These are phyloP conservation scores for Thymus mandschuricus DNA, from an alignment of 257 asterid species.

Conservation along the genomic window DNA sequence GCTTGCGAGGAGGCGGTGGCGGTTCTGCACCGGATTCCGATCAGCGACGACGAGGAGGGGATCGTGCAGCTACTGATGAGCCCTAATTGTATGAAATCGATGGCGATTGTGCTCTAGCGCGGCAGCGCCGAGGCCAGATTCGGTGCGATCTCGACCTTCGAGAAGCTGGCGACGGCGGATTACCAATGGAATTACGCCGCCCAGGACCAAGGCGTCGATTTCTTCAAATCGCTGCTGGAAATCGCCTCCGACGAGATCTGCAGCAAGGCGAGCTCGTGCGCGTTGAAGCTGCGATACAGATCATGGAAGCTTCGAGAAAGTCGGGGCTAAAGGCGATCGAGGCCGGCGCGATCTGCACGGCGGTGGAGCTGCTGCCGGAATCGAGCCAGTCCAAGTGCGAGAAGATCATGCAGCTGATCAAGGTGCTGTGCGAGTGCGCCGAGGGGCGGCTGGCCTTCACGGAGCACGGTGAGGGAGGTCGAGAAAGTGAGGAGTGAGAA, in stretches of 20 bases:
- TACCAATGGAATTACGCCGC: conserved; percentile 48
- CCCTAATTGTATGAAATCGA: too few relatives aligned
- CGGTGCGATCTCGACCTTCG: conserved; percentile 54
- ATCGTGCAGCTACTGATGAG: too few relatives aligned
- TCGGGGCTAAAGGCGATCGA: conserved; percentile 29
- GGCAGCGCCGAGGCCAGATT: conserved; percentile 38
- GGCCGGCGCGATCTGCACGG: conserved; percentile 68
- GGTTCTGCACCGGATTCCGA: conserved; percentile 47
- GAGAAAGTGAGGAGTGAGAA: conserved; percentile 60
- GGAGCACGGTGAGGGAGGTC: too few relatives aligned
- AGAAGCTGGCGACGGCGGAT: conserved; percentile 48
- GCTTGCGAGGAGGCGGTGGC: conserved; percentile 85
- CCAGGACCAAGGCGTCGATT: conserved; percentile 66
- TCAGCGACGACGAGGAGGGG: conserved; percentile 28
- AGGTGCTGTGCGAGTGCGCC: not conserved
- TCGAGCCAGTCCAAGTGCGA: conserved; percentile 62
- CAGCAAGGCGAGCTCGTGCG: conserved; percentile 57
- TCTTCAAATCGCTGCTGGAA: conserved; percentile 74
- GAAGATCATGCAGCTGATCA: conserved; percentile 61
- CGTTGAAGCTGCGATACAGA: conserved; percentile 52
- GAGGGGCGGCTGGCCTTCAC: too few relatives aligned
- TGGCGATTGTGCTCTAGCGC: too few relatives aligned
- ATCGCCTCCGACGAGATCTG: conserved; percentile 69
- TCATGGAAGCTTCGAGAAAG: conserved; percentile 60
- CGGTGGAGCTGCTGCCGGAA: conserved; percentile 79